A percentile compares a stretch with the other conserved stretches of the same genome.
Evolutionary conservation across 2,329 filamentous ascomycete genomes (phyloP).

Genomic region (Stagonosporopsis rhizophila): DNA sequence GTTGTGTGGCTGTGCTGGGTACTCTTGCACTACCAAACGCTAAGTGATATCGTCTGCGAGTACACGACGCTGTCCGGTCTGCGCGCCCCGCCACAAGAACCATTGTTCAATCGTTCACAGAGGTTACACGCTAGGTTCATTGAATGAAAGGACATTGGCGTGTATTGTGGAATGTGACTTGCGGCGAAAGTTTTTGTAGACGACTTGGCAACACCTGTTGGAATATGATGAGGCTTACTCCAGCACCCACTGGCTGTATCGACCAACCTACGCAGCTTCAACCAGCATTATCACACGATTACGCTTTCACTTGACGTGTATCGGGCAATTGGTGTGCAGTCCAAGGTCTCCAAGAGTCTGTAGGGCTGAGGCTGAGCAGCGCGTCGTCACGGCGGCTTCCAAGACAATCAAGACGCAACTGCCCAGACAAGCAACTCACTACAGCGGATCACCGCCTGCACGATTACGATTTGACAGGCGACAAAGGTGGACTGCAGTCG

Average conservation of each 20-base stretch:
- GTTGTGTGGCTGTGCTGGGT: conserved; percentile 34
- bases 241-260: conserved; percentile 1
- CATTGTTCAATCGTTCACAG: conserved; percentile 2
- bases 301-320: background rate
- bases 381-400: conserved; percentile 12
- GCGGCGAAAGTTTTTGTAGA: background rate
- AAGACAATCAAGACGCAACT: conserved; percentile 8
- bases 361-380: conserved; percentile 20
- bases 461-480: conserved; percentile 3
- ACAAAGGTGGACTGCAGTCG: conserved; percentile 1
- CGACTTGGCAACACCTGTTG: conserved; percentile 5
- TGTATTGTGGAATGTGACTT: background rate
- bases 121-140: background rate
- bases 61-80: conserved; percentile 18
- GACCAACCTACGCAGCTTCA: background rate
- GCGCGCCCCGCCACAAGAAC: conserved; percentile 16
- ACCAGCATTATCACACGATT: conserved; percentile 3
- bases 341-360: background rate
- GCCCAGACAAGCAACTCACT: conserved; percentile 17
- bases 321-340: background rate
- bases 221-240: background rate
- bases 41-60: conserved; percentile 18
- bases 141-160: background rate
- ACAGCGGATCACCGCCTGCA: conserved; percentile 6
- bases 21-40: background rate